Evolutionary conservation across 139 green algal genomes (phyloP), one percentile per base, ranked within the genome.

Genomic region (Tetratostichococcus sp.): DNA sequence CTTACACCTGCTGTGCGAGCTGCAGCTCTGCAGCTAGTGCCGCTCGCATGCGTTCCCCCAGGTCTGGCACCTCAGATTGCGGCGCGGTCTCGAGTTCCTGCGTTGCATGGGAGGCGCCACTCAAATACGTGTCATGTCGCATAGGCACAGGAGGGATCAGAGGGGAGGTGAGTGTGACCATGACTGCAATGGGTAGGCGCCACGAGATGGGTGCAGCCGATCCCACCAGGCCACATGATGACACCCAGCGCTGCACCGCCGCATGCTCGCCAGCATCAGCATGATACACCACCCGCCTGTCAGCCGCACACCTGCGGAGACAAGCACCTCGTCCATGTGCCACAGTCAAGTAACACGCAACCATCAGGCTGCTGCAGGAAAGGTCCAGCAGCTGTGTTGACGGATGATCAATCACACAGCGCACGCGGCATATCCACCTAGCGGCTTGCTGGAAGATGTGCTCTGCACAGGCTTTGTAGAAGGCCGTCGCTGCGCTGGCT

Each of bases 391-490:
- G 11, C 39, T 50, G 39, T 11, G 11, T 50, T 11, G 39, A 50
- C 11, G 8, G 11, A 11, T 6, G 39, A 50, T 6, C 11, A 50
- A 6, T 50, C 6, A 6, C 39, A 50, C 39, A 50, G 39, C 39
- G 11, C 39, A n/a, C n/a, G n/a, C 39, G 39, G 8, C 6, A 50
- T 6, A 6, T 39, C 39, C 32, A 91, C 86, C 73, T 84, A 14
- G 35, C 67, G 1, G 67, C 76, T 35, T 82, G 43, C 0, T 34
- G 0, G 5, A 92, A 71, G 1, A 74, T 65, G 33, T 85, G 75
- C 67, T 86, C 71, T 21, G 82, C 81, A 33, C 82, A 89, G 14
- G 74, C 74, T 26, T 66, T 77, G 82, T 92, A 92, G 35, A 85
- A 91, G 4, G 69, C 34, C 17, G 72, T 81, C 4, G 86, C 82